phyloP scores from a whole-genome alignment of 257 asterid species.

The Agastache rugosa region DNA sequence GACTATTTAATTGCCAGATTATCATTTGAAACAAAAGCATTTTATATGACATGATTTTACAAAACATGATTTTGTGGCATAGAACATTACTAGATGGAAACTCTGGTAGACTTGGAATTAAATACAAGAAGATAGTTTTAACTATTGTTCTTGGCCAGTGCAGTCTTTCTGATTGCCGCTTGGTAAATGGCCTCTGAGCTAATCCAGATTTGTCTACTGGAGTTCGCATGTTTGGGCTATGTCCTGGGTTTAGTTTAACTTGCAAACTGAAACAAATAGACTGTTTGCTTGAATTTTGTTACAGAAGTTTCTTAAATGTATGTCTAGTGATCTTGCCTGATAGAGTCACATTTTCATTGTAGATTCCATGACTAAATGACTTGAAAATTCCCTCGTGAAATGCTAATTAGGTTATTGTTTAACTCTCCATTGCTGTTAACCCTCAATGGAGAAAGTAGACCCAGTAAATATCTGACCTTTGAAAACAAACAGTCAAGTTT shows the following conservation, averaged over 20 bases:
- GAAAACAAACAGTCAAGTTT: not conserved
- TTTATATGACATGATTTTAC: not conserved
- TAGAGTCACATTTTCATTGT: too few species aligned
- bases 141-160: not conserved
- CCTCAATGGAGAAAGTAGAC: not conserved
- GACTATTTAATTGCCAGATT: constrained; percentile 2
- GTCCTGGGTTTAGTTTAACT: not conserved
- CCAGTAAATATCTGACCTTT: not conserved
- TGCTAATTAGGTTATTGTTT: not conserved
- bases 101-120: not conserved
- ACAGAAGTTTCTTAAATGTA: too few species aligned
- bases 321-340: too few species aligned
- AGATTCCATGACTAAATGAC: too few species aligned
- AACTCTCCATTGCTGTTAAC: not conserved
- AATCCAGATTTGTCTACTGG: not conserved
- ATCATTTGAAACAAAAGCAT: not conserved
- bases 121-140: too few species aligned
- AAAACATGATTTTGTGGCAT: not conserved
- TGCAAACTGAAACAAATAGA: too few species aligned
- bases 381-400: too few species aligned
- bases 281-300: too few species aligned
- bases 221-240: not conserved
- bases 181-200: not conserved
- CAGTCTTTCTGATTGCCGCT: not conserved
- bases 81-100: not conserved